These are phyloP conservation scores for Acorus gramineus DNA, from an alignment of 106 monocot genomes.

Conservation along the genomic window DNA sequence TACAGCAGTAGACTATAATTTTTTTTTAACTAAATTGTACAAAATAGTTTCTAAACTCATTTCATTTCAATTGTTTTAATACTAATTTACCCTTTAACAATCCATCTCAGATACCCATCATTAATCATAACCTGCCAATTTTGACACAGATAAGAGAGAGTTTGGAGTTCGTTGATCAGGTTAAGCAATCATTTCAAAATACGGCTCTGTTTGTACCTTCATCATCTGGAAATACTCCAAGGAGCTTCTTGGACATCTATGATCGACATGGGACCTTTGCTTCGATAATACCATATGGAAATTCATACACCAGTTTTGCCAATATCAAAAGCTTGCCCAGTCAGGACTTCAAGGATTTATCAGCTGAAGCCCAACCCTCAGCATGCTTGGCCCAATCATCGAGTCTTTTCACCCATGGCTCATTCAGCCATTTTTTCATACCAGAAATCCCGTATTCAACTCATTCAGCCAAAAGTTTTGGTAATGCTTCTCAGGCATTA, in stretches of 20 bases:
- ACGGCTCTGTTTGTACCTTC: conserved; percentile 1
- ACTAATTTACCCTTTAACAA: background rate
- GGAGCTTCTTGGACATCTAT: background rate
- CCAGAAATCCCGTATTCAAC: conserved; percentile 1
- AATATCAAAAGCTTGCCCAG: conserved; percentile 10
- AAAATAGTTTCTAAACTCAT: no score
- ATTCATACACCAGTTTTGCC: conserved; percentile 1
- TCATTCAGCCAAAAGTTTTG: conserved; percentile 1
- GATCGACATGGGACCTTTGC: conserved; percentile 10
- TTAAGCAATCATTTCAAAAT: conserved; percentile 19
- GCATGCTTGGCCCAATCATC: conserved; percentile 7
- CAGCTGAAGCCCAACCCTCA: background rate
- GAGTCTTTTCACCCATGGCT: conserved; percentile 1
- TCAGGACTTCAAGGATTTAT: conserved; percentile 3
- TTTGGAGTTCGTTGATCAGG: conserved; percentile 41
- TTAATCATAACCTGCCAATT: background rate
- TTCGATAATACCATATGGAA: conserved; percentile 8
- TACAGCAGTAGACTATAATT: no score
- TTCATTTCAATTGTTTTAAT: background rate
- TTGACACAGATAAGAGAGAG: conserved; percentile 43
- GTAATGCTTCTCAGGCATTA: background rate
- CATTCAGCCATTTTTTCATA: background rate
- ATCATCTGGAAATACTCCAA: conserved; percentile 4
- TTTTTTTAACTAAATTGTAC: no score
- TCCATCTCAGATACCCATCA: background rate